Evolutionary conservation across 1,284 basidiomycete species (phyloP).

Genomic region (Ceratorhiza oryzae-sativae): DNA sequence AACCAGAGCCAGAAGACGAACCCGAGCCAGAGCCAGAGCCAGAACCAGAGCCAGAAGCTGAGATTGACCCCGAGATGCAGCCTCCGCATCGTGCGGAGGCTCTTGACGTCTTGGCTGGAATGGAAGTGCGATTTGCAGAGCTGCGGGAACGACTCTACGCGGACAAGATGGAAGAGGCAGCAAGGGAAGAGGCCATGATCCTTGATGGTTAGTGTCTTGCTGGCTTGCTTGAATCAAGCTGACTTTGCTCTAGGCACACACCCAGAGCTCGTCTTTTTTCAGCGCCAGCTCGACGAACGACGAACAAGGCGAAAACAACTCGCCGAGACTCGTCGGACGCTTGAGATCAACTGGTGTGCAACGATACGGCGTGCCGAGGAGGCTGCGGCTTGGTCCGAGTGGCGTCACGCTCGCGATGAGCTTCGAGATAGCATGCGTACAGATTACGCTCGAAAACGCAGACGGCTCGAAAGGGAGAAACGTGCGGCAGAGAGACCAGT

Average conservation of each 20-base stretch:
- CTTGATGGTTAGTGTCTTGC: constrained; percentile 60
- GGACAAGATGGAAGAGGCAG: constrained; percentile 80
- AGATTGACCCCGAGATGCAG: constrained; percentile 68
- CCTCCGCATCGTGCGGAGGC: constrained; percentile 80
- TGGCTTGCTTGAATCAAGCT: constrained; percentile 5
- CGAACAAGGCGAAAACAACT: constrained; percentile 77
- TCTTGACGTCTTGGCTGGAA: constrained; percentile 74
- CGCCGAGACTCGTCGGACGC: constrained; percentile 70
- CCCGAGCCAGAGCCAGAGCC: constrained; percentile 48
- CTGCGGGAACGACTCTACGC: constrained; percentile 76
- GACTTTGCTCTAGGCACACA: constrained; percentile 64
- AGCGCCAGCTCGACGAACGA: constrained; percentile 72
- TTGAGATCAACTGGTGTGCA: constrained; percentile 64
- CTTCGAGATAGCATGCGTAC: constrained; percentile 84
- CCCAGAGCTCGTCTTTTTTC: constrained; percentile 82
- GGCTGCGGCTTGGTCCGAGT: constrained; percentile 74
- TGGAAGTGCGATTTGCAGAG: constrained; percentile 79
- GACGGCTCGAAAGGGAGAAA: constrained; percentile 81
- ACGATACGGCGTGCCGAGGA: constrained; percentile 69
- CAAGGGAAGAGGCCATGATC: constrained; percentile 77
- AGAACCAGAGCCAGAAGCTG: constrained; percentile 57
- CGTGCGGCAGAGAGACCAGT: constrained; percentile 49
- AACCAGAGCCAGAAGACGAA: constrained; percentile 47
- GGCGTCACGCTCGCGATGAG: constrained; percentile 75
- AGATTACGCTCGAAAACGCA: constrained; percentile 80